Conservation (phyloP, 805 yeast species). For the Pichia manshurica region DNA sequence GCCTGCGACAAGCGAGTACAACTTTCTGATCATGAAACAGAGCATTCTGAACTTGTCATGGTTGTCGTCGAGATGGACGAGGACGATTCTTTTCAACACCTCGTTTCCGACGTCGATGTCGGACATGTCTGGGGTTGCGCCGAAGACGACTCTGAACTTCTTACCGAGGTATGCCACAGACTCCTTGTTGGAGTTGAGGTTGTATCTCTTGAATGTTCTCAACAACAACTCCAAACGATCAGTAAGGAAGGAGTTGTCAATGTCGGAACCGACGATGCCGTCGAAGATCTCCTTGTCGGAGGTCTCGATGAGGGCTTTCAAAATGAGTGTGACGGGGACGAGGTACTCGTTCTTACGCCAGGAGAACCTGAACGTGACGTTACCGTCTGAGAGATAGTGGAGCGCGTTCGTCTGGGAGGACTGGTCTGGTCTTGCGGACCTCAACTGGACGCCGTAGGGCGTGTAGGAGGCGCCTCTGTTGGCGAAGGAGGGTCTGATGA, state of each 20-base stretch:
- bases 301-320: slow-evolving; percentile 85
- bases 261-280: slow-evolving; percentile 89
- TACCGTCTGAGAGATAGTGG: slow-evolving; percentile 93
- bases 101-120: slow-evolving; percentile 89
- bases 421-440: slow-evolving; percentile 94
- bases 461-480: slow-evolving; percentile 92
- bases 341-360: slow-evolving; percentile 96
- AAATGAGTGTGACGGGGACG: slow-evolving; percentile 80
- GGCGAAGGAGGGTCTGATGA: slow-evolving; percentile 88
- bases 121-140: slow-evolving; percentile 79
- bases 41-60: slow-evolving; percentile 82
- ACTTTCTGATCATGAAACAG: slow-evolving; percentile 90
- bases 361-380: slow-evolving; percentile 91
- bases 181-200: slow-evolving; percentile 72
- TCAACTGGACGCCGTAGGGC: slow-evolving; percentile 85
- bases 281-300: slow-evolving; percentile 94
- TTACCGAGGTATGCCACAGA: slow-evolving; percentile 94
- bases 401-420: slow-evolving; percentile 96
- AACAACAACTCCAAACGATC: slow-evolving; percentile 94
- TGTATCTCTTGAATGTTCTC: slow-evolving; percentile 80
- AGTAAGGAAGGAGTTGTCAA: slow-evolving; percentile 84
- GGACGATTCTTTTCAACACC: slow-evolving; percentile 74
- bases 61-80: slow-evolving; percentile 75
- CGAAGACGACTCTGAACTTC: slow-evolving; percentile 90
- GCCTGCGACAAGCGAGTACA: slow-evolving; percentile 92